Evolutionary conservation across 495 filamentous ascomycete species (phyloP).

Genomic region (Tuber indicum): DNA sequence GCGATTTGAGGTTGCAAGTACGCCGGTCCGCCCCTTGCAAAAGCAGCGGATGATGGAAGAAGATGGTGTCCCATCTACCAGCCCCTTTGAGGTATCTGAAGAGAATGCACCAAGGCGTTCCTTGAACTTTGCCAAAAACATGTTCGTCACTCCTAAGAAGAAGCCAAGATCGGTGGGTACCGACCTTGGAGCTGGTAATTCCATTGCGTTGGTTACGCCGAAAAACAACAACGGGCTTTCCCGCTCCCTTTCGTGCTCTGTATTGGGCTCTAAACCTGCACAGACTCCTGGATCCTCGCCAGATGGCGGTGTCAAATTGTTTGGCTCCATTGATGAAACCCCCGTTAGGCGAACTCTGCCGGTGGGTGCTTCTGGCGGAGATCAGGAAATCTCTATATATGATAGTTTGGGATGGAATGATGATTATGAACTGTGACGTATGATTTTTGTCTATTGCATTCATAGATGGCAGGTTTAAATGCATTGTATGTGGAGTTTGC

Average conservation of each 20-base stretch:
- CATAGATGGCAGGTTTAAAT: not conserved
- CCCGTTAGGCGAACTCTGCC: conserved; percentile 13
- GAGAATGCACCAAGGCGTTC: conserved; percentile 7
- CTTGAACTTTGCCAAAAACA: conserved; percentile 5
- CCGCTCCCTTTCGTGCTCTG: conserved; percentile 1
- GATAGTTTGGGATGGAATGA: conserved; percentile 35
- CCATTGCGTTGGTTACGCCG: conserved; percentile 16
- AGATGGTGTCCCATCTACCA: conserved; percentile 28
- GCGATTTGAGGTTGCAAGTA: conserved; percentile 14
- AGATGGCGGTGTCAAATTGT: conserved; percentile 22
- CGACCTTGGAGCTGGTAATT: conserved; percentile 13
- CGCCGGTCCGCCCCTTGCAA: conserved; percentile 16
- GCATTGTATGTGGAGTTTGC: conserved; percentile 1
- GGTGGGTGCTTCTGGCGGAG: not conserved
- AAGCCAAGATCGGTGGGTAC: conserved; percentile 7
- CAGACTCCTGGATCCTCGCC: conserved; percentile 20
- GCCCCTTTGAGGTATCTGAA: conserved; percentile 12
- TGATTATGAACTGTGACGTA: conserved; percentile 34
- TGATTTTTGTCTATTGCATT: conserved; percentile 2
- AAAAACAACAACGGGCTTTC: conserved; percentile 15
- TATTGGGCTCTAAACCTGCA: not conserved
- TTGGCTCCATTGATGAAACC: conserved; percentile 19
- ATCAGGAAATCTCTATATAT: conserved; percentile 29
- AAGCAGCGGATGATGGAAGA: conserved; percentile 7
- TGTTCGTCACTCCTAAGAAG: conserved; percentile 28